Evolutionary conservation across 2,329 filamentous ascomycete species (phyloP), one percentile per base, ranked within the genome.

Genomic region (Volutella citrinella): DNA sequence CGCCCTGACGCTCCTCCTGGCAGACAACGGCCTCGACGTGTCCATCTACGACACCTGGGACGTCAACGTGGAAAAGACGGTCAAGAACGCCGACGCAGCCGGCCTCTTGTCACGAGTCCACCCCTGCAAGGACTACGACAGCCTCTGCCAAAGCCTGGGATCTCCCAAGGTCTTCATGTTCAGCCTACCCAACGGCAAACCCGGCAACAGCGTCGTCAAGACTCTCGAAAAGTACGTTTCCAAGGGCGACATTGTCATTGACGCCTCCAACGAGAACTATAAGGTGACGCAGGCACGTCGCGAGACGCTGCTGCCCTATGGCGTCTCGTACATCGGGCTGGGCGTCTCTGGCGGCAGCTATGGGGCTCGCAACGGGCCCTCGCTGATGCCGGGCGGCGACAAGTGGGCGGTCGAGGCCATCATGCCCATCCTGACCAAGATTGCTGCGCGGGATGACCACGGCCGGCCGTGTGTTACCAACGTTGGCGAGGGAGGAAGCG

Each of bases 331-430:
- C 55, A 70, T 86, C 34, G 82, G 82, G 4, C 76, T 77, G 54
- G 82, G 82, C 21, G 80, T 87, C 2, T 81, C 74, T 23, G 82
- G 82, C 8, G 82, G 82, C 0, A 85, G 85, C 52, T 80, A 85
- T 51, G 75, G 77, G 28, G 82, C 82, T 3, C 66, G 80, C 24
- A 66, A 70, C 24, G 83, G 82, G 0, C 82, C 81, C 1, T 81
- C 76, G n/a, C 73, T 86, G 60, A 83, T 78, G 26, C 80, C 80
- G 4, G 76, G 80, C 5, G 80, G 79, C 6, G 73, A 80, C 44
- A 60, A 69, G 7, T 67, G 72, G 42, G 74, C 71, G 0, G 52
- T 86, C 4, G 69, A 80, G 10, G 61, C 70, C 12, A 67, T 82
- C 1, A 63, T 86, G 43, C 81, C 82, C 1, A 61, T 85, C 10